These are phyloP conservation scores for Entomortierella parvispora DNA, from an alignment of 192 early-diverging fungal species.

Conservation along the genomic window DNA sequence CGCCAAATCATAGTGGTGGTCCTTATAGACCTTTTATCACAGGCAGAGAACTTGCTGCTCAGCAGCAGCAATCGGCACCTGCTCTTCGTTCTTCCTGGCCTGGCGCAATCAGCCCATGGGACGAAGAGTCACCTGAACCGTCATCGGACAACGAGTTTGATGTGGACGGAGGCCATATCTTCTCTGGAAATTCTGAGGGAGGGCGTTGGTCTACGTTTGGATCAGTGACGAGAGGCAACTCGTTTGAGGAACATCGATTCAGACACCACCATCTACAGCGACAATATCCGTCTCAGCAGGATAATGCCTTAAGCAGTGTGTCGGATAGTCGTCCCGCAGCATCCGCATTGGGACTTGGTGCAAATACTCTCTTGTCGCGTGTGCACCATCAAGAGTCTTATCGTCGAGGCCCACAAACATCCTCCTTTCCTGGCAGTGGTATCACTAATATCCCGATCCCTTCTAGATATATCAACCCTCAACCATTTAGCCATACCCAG, in stretches of 20 bases:
- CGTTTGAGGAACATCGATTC: slow-evolving; percentile 21
- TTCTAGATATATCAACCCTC: slow-evolving; percentile 26
- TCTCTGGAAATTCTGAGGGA: background rate
- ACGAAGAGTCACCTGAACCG: background rate
- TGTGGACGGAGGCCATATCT: background rate
- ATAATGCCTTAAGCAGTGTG: too few species aligned
- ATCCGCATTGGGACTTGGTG: background rate
- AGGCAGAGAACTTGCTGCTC: slow-evolving; percentile 14
- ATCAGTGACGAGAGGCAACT: background rate
- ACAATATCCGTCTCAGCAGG: too few species aligned
- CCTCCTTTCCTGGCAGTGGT: slow-evolving; percentile 1
- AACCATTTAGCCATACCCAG: slow-evolving; percentile 1
- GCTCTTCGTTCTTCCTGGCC: background rate
- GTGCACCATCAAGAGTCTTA: background rate
- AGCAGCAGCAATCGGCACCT: slow-evolving; percentile 8
- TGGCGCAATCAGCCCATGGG: background rate
- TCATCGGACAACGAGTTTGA: background rate
- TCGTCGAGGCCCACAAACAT: slow-evolving; percentile 4
- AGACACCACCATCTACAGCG: slow-evolving; percentile 12
- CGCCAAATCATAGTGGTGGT: slow-evolving; percentile 1
- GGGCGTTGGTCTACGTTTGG: slow-evolving; percentile 34
- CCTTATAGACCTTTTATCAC: slow-evolving; percentile 36
- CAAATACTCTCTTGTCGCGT: background rate
- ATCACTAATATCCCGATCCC: slow-evolving; percentile 37
- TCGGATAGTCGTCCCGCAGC: background rate